Evolutionary conservation across 202 grass and related monocot genomes (phyloP), one percentile per base, ranked within the genome.

Genomic region (Panicum virgatum): DNA sequence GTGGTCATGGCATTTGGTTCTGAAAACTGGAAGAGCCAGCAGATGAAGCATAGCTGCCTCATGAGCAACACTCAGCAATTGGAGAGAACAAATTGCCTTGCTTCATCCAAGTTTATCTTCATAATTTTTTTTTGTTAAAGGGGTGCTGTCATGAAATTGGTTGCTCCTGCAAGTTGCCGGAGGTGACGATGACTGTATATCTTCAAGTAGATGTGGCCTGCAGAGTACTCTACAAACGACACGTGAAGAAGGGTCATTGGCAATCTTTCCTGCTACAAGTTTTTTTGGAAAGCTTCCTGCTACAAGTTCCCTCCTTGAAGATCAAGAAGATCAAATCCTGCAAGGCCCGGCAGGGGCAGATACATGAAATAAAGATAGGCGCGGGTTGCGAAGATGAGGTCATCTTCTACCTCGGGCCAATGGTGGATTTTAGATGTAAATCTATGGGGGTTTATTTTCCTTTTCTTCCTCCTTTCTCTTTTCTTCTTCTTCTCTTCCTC

Each of bases 211-310:
- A 59, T 5, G 22, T 12, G 23, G 56, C 12, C 9, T 59, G 12
- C 5, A 29, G 23, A 60, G 57, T 60, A 60, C n/a, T 60, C 57
- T 60, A 60, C 25, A 60, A 29, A 60, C 29, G 57, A 1, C 57
- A 60, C 57, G 57, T 29, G 57, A 60, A 60, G 57, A 60, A 34
- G 32, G 32, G 32, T 60, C 57, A 60, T 46, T 15, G 42, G 45
- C 18, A 72, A 43, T 59, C 52, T 81, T 63, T 78, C 63, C 40
- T n/a, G 75, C 44, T 45, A 73, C 14, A 73, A 26, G 19, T n/a
- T n/a, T n/a, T n/a, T n/a, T n/a, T n/a, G n/a, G n/a, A n/a, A n/a
- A n/a, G n/a, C n/a, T n/a, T n/a, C n/a, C n/a, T n/a, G n/a, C n/a
- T n/a, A n/a, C n/a, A n/a, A n/a, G n/a, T n/a, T n/a, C n/a, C n/a